phyloP scores from a whole-genome alignment of 495 filamentous ascomycete species.

The Podospora pseudocomata region DNA sequence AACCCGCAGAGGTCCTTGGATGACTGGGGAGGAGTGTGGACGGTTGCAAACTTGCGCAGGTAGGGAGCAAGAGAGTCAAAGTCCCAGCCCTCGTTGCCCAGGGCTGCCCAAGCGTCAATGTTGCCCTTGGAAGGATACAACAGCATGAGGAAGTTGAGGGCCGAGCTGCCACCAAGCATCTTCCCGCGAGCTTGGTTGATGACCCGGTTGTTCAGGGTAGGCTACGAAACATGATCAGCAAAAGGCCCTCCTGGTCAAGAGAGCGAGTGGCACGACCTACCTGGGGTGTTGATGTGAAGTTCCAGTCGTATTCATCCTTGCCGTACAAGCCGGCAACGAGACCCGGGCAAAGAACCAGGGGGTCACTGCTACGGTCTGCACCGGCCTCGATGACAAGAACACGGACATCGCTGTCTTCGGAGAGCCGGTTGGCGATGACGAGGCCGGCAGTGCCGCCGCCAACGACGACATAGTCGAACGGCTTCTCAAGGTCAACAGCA shows the following conservation, averaged over 20 bases:
- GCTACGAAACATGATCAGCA: slow-evolving; percentile 19
- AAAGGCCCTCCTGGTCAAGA: not conserved
- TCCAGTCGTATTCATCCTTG: slow-evolving; percentile 55
- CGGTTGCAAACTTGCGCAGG: slow-evolving; percentile 42
- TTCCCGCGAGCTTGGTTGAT: slow-evolving; percentile 49
- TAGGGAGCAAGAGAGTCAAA: slow-evolving; percentile 50
- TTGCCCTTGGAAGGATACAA: slow-evolving; percentile 42
- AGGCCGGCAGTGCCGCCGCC: slow-evolving; percentile 87
- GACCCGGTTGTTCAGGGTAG: slow-evolving; percentile 32
- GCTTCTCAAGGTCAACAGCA: slow-evolving; percentile 15
- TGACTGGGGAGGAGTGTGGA: slow-evolving; percentile 26
- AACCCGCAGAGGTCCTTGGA: slow-evolving; percentile 32
- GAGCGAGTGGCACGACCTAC: slow-evolving; percentile 24
- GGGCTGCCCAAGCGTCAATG: slow-evolving; percentile 52
- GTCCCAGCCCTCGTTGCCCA: slow-evolving; percentile 54
- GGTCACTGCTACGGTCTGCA: slow-evolving; percentile 45
- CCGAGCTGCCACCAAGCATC: slow-evolving; percentile 54
- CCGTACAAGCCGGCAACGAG: slow-evolving; percentile 43
- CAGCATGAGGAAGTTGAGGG: slow-evolving; percentile 52
- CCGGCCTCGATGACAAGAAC: slow-evolving; percentile 58
- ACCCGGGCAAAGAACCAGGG: slow-evolving; percentile 45
- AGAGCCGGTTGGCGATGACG: slow-evolving; percentile 64
- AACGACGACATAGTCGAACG: slow-evolving; percentile 80
- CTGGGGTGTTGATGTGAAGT: slow-evolving; percentile 48
- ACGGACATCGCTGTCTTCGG: slow-evolving; percentile 38